A percentile compares a stretch with the other conserved stretches of the same genome.
These are phyloP conservation scores for Pueraria montana DNA, from an alignment of 306 rosid species.

Conservation along the genomic window DNA sequence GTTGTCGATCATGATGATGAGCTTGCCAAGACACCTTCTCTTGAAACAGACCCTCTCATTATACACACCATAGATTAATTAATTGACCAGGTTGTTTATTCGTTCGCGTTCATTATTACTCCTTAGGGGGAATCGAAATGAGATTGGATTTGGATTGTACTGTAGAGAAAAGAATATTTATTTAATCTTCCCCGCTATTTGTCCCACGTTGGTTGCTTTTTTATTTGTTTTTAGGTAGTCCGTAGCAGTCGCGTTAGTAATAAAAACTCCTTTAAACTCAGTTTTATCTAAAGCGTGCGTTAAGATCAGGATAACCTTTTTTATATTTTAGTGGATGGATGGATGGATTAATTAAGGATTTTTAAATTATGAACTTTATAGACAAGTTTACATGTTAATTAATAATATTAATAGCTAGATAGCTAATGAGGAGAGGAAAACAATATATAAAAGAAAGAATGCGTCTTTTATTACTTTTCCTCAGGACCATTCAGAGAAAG, in stretches of 20 bases:
- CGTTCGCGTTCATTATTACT: too few species aligned
- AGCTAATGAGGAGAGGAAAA: neutral
- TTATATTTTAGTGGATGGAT: neutral
- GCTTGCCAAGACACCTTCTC: slow-evolving; percentile 44
- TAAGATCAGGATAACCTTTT: neutral
- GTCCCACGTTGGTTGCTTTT: slow-evolving; percentile 11
- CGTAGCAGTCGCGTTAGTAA: neutral
- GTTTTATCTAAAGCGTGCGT: neutral
- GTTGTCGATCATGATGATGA: slow-evolving; percentile 40
- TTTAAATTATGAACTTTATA: neutral
- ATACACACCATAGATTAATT: slow-evolving; percentile 12
- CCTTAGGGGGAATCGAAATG: slow-evolving; percentile 8
- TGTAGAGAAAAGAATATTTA: neutral
- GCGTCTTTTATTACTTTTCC: slow-evolving; percentile 40
- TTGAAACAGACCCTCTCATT: slow-evolving; percentile 75
- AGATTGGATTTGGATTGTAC: neutral
- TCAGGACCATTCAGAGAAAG: slow-evolving; percentile 41
- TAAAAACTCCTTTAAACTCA: neutral
- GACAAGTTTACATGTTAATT: slow-evolving; percentile 17
- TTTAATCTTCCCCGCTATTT: neutral
- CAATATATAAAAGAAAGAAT: slow-evolving; percentile 2
- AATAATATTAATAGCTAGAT: slow-evolving; percentile 7
- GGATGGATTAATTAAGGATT: neutral
- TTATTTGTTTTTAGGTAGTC: neutral
- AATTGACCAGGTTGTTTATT: neutral